Conservation (phyloP, 306 rosid species). For the Citrullus amarus region DNA sequence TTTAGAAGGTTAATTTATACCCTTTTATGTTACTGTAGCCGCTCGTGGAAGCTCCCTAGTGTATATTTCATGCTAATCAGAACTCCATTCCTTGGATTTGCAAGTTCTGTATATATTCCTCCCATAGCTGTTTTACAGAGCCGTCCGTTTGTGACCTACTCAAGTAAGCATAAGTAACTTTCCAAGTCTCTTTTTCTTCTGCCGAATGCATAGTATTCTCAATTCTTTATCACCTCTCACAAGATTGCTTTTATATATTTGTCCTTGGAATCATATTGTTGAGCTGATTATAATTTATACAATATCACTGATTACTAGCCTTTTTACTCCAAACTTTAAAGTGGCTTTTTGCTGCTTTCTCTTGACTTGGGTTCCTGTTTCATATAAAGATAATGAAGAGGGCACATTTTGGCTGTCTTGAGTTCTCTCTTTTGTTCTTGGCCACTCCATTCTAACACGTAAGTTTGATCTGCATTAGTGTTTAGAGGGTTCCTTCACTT, state of each 20-base stretch:
- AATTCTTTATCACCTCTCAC: neutral
- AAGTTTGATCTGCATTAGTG: neutral
- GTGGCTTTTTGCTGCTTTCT: neutral
- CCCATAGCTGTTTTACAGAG: constrained; percentile 1
- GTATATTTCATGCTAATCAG: neutral
- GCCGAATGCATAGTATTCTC: neutral
- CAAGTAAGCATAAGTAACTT: neutral
- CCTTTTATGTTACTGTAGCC: neutral
- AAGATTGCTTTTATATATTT: neutral
- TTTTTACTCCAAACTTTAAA: neutral
- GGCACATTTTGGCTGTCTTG: neutral
- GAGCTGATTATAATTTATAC: neutral
- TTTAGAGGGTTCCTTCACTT: neutral
- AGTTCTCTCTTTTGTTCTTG: neutral
- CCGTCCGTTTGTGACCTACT: neutral
- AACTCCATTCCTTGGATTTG: neutral
- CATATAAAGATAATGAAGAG: neutral
- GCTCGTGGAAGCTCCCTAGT: neutral
- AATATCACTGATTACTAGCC: neutral
- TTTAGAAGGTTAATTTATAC: constrained; percentile 1
- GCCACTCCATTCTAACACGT: neutral
- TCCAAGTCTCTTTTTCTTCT: neutral
- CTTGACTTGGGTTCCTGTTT: neutral
- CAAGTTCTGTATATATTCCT: constrained; percentile 2
- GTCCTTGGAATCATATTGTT: neutral